Conservation (phyloP, 2,329 filamentous ascomycete genomes). For the Piedraia hortae region DNA sequence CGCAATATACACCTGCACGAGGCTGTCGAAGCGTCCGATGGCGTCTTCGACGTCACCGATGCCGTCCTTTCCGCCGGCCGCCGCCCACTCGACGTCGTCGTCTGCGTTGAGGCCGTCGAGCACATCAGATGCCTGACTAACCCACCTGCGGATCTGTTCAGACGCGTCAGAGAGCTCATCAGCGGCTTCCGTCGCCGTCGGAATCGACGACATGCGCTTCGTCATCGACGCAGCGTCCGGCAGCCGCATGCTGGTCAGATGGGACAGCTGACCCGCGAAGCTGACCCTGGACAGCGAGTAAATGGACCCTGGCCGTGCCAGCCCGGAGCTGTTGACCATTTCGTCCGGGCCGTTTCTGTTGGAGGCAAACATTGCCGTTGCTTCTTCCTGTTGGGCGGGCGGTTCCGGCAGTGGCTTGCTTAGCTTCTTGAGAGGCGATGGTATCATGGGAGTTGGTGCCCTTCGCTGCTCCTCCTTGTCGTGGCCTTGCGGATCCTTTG, state of each 20-base stretch:
- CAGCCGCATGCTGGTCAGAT: conserved; percentile 69
- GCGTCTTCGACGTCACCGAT: conserved; percentile 40
- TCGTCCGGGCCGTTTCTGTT: no score
- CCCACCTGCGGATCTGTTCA: conserved; percentile 84
- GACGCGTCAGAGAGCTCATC: conserved; percentile 63
- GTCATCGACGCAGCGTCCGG: conserved; percentile 66
- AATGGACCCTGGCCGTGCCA: conserved; percentile 52
- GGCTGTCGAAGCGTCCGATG: conserved; percentile 57
- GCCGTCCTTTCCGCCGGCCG: conserved; percentile 64
- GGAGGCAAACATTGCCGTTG: no score
- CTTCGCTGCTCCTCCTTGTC: no score
- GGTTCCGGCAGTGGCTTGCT: no score
- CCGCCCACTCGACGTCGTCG: conserved; percentile 89
- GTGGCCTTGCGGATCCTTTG: no score
- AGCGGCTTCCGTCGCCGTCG: conserved; percentile 59
- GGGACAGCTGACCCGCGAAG: conserved; percentile 76
- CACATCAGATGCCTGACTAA: conserved; percentile 71
- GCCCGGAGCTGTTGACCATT: conserved; percentile 34
- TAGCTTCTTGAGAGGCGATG: no score
- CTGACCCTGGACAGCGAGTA: conserved; percentile 81
- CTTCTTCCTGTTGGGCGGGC: no score
- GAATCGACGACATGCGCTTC: conserved; percentile 57
- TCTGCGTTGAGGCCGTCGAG: conserved; percentile 74
- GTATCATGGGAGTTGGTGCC: no score
- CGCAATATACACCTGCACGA: conserved; percentile 76